phyloP scores from a whole-genome alignment of 345 rosid genomes.

The Schrenkiella parvula region DNA sequence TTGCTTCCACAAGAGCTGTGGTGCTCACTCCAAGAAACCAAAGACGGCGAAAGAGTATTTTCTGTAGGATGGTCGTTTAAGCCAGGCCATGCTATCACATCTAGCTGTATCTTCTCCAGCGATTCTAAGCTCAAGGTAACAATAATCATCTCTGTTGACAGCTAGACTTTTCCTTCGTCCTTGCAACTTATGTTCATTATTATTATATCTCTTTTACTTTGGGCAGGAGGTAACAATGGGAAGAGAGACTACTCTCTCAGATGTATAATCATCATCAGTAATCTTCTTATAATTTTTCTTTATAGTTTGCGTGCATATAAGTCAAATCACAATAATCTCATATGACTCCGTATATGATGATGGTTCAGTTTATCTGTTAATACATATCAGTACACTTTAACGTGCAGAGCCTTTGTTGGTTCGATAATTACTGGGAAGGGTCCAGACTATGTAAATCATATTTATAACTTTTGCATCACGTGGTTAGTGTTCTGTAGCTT shows the following conservation, averaged over 20 bases:
- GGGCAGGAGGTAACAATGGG: conserved; percentile 25
- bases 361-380: conserved; percentile 7
- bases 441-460: conserved; percentile 7
- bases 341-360: conserved; percentile 6
- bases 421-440: conserved; percentile 5
- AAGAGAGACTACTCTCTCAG: conserved; percentile 26
- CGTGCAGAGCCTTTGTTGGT: conserved; percentile 13
- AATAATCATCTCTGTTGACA: neutral
- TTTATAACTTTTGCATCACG: conserved; percentile 13
- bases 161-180: neutral
- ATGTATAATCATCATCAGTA: conserved; percentile 6
- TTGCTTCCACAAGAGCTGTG: conserved; percentile 78
- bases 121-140: conserved; percentile 53
- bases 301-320: conserved; percentile 16
- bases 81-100: conserved; percentile 49
- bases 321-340: conserved; percentile 28
- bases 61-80: conserved; percentile 78
- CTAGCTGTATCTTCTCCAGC: conserved; percentile 59
- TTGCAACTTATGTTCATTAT: conserved; percentile 1
- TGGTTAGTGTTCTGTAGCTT: no score
- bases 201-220: conserved; percentile 5
- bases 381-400: conserved; percentile 20
- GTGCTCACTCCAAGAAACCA: conserved; percentile 53
- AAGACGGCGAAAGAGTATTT: conserved; percentile 38
- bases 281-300: conserved; percentile 4